These are phyloP conservation scores for Candida pini DNA, from an alignment of 805 yeast species.

Conservation along the genomic window DNA sequence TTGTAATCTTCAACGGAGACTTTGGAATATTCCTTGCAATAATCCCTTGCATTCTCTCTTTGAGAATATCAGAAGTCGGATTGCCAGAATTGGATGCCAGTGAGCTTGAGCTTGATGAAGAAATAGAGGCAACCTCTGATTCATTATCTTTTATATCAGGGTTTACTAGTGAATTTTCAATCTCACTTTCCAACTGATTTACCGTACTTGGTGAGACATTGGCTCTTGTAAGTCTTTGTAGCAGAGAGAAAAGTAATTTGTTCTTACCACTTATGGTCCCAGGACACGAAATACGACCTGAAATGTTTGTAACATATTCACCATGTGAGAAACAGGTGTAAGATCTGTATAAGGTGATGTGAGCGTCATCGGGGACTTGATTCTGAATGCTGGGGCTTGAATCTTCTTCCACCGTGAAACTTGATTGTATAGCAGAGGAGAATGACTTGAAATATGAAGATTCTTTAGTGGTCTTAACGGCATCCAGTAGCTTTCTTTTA, in stretches of 20 bases:
- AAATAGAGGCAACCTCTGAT: slow-evolving; percentile 18
- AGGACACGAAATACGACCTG: slow-evolving; percentile 68
- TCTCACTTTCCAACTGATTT: slow-evolving; percentile 32
- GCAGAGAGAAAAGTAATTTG: slow-evolving; percentile 58
- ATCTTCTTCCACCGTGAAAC: slow-evolving; percentile 14
- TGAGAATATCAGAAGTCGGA: slow-evolving; percentile 33
- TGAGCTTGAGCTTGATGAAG: slow-evolving; percentile 10
- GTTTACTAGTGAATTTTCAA: slow-evolving; percentile 28
- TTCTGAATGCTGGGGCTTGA: slow-evolving; percentile 1
- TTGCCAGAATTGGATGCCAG: no score
- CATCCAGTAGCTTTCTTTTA: slow-evolving; percentile 39
- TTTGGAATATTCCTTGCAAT: slow-evolving; percentile 61
- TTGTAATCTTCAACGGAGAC: slow-evolving; percentile 45
- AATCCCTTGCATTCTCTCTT: slow-evolving; percentile 63
- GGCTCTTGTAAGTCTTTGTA: slow-evolving; percentile 55
- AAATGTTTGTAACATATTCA: slow-evolving; percentile 51
- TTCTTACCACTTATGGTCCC: slow-evolving; percentile 70
- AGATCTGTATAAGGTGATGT: slow-evolving; percentile 55
- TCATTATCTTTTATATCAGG: slow-evolving; percentile 18
- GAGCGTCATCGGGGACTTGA: slow-evolving; percentile 49
- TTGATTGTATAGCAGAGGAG: slow-evolving; percentile 34
- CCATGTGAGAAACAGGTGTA: slow-evolving; percentile 37
- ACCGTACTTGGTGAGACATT: slow-evolving; percentile 24
- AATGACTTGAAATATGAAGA: slow-evolving; percentile 41
- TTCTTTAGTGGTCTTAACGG: slow-evolving; percentile 46